These are phyloP conservation scores for Plenodomus biglobosus DNA, from an alignment of 2,329 filamentous ascomycete species.

Conservation along the genomic window DNA sequence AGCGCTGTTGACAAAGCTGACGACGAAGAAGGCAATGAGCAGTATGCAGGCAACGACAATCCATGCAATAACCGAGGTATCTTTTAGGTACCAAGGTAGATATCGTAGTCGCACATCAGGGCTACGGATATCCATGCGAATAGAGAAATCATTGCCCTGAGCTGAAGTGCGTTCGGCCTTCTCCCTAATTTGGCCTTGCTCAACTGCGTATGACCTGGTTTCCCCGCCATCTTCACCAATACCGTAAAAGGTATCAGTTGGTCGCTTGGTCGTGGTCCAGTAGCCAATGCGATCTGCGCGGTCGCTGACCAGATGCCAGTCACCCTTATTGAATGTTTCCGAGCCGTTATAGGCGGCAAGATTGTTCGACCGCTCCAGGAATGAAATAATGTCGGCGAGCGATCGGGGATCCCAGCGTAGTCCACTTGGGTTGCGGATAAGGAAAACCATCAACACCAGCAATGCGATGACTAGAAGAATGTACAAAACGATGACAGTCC, in stretches of 20 bases:
- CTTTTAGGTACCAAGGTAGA: constrained; percentile 75
- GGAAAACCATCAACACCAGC: constrained; percentile 63
- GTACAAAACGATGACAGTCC: constrained; percentile 76
- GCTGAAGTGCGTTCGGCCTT: constrained; percentile 31
- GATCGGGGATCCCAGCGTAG: constrained; percentile 83
- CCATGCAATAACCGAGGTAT: constrained; percentile 66
- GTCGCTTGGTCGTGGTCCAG: constrained; percentile 70
- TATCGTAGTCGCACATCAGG: constrained; percentile 63
- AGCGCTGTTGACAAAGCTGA: constrained; percentile 73
- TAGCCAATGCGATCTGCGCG: constrained; percentile 78
- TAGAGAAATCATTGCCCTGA: constrained; percentile 43
- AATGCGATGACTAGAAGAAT: constrained; percentile 63
- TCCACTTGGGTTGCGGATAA: constrained; percentile 68
- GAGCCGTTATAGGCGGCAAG: constrained; percentile 70
- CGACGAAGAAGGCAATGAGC: constrained; percentile 61
- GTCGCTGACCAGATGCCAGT: constrained; percentile 58
- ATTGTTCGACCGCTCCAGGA: constrained; percentile 79
- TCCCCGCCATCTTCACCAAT: constrained; percentile 66
- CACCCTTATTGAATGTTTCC: constrained; percentile 59
- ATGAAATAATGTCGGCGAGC: constrained; percentile 75
- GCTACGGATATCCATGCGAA: constrained; percentile 55
- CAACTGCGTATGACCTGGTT: constrained; percentile 55
- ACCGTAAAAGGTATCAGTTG: constrained; percentile 72
- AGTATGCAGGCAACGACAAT: constrained; percentile 49
- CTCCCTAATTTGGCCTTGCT: constrained; percentile 52